phyloP scores from a whole-genome alignment of 2,329 filamentous ascomycete genomes.

The Plenodomus biglobosus region DNA sequence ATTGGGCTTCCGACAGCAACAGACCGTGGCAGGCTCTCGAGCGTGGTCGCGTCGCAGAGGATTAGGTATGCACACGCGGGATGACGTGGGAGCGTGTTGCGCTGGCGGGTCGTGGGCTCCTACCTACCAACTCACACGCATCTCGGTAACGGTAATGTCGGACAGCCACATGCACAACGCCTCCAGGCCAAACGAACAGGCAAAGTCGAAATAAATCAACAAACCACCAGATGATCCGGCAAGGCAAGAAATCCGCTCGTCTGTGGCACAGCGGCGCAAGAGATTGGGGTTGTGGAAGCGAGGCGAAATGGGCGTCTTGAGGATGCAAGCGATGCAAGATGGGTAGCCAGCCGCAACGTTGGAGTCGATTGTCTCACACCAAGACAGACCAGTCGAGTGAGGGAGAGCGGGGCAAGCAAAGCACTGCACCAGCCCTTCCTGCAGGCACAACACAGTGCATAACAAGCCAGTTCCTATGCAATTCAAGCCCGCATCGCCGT shows the following conservation, averaged over 20 bases:
- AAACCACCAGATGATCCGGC: neutral
- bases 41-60: conserved; percentile 12
- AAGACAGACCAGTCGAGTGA: too few species aligned
- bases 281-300: neutral
- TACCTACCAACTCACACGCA: conserved; percentile 7
- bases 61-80: conserved; percentile 21
- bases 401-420: neutral
- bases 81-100: conserved; percentile 30
- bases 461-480: too few species aligned
- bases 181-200: neutral
- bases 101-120: conserved; percentile 15
- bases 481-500: neutral
- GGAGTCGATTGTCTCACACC: neutral
- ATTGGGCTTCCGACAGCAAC: conserved; percentile 1
- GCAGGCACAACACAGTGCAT: neutral
- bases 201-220: too few species aligned
- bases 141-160: neutral
- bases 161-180: conserved; percentile 12
- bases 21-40: conserved; percentile 10
- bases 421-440: neutral
- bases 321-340: neutral
- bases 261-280: neutral
- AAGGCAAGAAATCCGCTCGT: neutral
- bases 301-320: neutral
- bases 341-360: too few species aligned